Conservation (phyloP, 2,329 filamentous ascomycete genomes). For the Alternaria hordeiaustralica region DNA sequence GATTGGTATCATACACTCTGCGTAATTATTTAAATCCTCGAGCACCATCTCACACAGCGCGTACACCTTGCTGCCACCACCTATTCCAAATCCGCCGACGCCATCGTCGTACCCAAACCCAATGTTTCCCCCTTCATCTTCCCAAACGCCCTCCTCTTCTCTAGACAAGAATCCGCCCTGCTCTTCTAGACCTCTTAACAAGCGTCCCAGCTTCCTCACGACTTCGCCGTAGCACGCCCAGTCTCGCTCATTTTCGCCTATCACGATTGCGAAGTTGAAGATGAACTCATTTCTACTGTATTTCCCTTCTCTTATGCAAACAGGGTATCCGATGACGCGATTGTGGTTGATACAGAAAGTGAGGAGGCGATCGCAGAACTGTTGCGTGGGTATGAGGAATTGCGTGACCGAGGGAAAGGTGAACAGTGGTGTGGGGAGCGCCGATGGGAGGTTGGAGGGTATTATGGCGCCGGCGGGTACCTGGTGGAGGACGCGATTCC, state of each 20-base stretch:
- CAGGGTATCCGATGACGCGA: slow-evolving; percentile 84
- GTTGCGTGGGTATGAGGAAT: slow-evolving; percentile 93
- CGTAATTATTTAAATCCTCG: slow-evolving; percentile 95
- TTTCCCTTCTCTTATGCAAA: slow-evolving; percentile 78
- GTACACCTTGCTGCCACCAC: slow-evolving; percentile 60
- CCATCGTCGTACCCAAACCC: slow-evolving; percentile 12
- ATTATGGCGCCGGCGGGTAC: slow-evolving; percentile 66
- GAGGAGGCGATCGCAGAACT: slow-evolving; percentile 91
- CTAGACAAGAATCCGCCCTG: slow-evolving; percentile 83
- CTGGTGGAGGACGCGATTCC: slow-evolving; percentile 69
- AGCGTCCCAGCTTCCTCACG: slow-evolving; percentile 81
- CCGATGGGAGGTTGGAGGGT: slow-evolving; percentile 48
- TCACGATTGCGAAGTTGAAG: slow-evolving; percentile 93
- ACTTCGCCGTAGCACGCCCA: slow-evolving; percentile 83
- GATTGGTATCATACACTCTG: slow-evolving; percentile 97
- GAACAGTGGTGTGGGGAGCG: slow-evolving; percentile 69
- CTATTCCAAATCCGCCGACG: slow-evolving; percentile 31
- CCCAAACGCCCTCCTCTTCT: slow-evolving; percentile 54
- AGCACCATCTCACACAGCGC: slow-evolving; percentile 84
- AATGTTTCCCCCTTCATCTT: slow-evolving; percentile 28
- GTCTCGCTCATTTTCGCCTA: slow-evolving; percentile 70
- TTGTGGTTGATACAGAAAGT: slow-evolving; percentile 78
- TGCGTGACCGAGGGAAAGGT: slow-evolving; percentile 86
- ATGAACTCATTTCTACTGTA: slow-evolving; percentile 96
- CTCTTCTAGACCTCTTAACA: slow-evolving; percentile 89